Evolutionary conservation across 352 stramenopile genomes (phyloP).

Genomic region (Pythium grandisporangium): DNA sequence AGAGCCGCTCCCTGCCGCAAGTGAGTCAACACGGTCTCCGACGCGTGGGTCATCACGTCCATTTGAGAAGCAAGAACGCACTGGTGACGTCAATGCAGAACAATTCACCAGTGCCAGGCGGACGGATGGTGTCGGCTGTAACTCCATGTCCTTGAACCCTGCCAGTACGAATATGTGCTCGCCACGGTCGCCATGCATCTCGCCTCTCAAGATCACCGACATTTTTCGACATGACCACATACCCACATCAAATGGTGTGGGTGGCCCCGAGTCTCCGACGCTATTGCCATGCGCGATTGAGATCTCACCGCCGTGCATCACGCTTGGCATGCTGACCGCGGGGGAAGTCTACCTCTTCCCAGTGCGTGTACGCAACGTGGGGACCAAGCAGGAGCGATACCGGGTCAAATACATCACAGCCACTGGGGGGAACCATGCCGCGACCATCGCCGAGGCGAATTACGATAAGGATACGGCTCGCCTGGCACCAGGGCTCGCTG

Average conservation of each 20-base stretch:
- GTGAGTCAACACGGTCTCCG: slow-evolving; percentile 1
- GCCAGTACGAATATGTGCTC: too few relatives aligned
- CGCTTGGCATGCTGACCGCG: slow-evolving; percentile 21
- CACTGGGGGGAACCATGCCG: slow-evolving; percentile 24
- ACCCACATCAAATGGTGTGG: too few relatives aligned
- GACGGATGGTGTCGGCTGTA: too few relatives aligned
- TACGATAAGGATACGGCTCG: slow-evolving; percentile 54
- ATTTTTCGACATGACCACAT: too few relatives aligned
- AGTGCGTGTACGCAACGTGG: slow-evolving; percentile 57
- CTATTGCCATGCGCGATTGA: slow-evolving; percentile 47
- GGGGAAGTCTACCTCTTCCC: slow-evolving; percentile 63
- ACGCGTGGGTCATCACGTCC: too few relatives aligned
- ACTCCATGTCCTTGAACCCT: too few relatives aligned
- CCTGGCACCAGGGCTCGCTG: slow-evolving; percentile 41
- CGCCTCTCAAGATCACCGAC: too few relatives aligned
- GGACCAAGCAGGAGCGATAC: slow-evolving; percentile 54
- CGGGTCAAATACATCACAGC: slow-evolving; percentile 38
- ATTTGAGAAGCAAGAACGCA: too few relatives aligned
- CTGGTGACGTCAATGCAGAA: too few relatives aligned
- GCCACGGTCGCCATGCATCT: too few relatives aligned
- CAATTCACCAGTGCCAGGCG: too few relatives aligned
- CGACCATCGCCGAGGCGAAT: slow-evolving; percentile 31
- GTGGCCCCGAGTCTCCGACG: too few relatives aligned
- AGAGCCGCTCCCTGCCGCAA: slow-evolving; percentile 12
- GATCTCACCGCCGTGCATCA: slow-evolving; percentile 33